Evolutionary conservation across 495 filamentous ascomycete genomes (phyloP).

Genomic region (Friedmanniomyces simplex): DNA sequence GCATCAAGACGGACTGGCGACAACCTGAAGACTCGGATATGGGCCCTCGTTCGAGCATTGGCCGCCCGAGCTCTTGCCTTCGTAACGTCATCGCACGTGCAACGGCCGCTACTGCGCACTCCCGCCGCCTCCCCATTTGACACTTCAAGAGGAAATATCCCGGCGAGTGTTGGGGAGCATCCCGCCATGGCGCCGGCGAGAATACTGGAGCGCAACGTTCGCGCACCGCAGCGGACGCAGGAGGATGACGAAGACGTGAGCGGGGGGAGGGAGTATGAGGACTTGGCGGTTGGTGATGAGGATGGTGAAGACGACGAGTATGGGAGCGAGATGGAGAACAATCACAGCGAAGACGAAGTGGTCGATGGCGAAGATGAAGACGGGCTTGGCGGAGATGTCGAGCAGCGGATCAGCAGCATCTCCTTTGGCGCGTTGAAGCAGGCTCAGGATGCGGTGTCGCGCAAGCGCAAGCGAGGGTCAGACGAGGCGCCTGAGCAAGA

Average conservation of each 20-base stretch:
- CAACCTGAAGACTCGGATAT: too few relatives aligned
- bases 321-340: conserved; percentile 10
- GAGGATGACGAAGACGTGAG: background rate
- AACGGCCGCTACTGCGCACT: background rate
- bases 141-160: too few relatives aligned
- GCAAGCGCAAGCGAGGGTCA: conserved; percentile 39
- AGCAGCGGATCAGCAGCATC: conserved; percentile 37
- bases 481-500: conserved; percentile 25
- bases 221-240: background rate
- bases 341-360: conserved; percentile 6
- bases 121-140: background rate
- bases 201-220: conserved; percentile 9
- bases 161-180: too few relatives aligned
- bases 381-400: conserved; percentile 10
- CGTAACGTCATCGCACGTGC: too few relatives aligned
- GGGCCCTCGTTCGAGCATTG: background rate
- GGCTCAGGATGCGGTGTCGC: conserved; percentile 61
- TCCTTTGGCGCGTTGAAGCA: conserved; percentile 83
- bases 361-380: conserved; percentile 24
- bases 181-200: conserved; percentile 8
- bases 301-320: conserved; percentile 17
- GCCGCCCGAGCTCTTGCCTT: background rate
- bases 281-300: background rate
- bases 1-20: too few relatives aligned
- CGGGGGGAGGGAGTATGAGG: background rate